Evolutionary conservation across 208 protist species (phyloP), one percentile per base, ranked within the genome.

Genomic region (Leishmania turanica): DNA sequence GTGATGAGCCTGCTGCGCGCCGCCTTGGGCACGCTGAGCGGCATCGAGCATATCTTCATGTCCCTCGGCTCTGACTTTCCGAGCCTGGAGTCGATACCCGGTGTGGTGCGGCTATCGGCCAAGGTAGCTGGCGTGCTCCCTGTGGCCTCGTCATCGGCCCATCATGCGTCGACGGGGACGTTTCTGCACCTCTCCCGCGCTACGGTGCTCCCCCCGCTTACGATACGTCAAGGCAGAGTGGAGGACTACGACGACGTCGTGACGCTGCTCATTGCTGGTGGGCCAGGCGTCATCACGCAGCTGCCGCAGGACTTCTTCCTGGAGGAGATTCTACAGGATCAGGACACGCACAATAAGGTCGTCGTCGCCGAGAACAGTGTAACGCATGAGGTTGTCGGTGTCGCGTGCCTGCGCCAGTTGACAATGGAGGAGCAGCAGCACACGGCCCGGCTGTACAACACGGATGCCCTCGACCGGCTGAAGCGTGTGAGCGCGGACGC

Each of bases 181-280:
- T 24, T 96, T 8, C 78, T 88, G 17, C 84, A 91, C 83, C 79
- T 94, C 34, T 47, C 77, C 4, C 87, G 90, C 9, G 75, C 66
- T 7, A 27, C 49, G 21, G 74, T 96, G 27, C 40, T 96, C 27
- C 87, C 89, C 13, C 83, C 88, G 31, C 87, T 97, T 27, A 70
- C 80, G 51, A 79, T 97, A 27, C 94, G 94, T n/a, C 81, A 85
- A 21, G 96, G 96, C 31, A 86, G 93, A 21, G 83, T 97, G 40
- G 93, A 98, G 84, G 96, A 98, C 81, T 97, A 97, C 84, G 96
- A 98, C 75, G 92, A 96, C 72, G 95, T 95, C 74, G 93, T 97
- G 65, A 89, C 89, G 34, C 84, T 96, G 74, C 87, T 98, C 47
- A 78, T 97, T 21, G 72, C 73, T 13, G 93, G 89, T 34, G 78